Conservation (phyloP, 345 rosid species). For the Arabis hirsuta region DNA sequence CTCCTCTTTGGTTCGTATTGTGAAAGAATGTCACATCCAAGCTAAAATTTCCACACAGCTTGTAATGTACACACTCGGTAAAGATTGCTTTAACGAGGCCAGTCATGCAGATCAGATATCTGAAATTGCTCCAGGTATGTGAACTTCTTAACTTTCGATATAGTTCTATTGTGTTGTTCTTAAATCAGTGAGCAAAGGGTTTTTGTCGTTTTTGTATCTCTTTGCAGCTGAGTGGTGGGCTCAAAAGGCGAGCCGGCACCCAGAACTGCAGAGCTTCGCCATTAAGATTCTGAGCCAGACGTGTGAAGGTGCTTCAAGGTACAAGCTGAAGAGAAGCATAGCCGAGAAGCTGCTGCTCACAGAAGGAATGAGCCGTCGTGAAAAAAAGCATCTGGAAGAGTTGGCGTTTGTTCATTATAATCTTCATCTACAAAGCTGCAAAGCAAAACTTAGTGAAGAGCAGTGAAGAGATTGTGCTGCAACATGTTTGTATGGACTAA, state of each 20-base stretch:
- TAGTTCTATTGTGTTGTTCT: constrained; percentile 1
- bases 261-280: constrained; percentile 62
- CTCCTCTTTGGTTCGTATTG: constrained; percentile 49
- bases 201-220: not conserved
- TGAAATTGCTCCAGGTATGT: constrained; percentile 54
- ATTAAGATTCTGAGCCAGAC: constrained; percentile 59
- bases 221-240: constrained; percentile 65
- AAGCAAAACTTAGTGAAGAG: constrained; percentile 14
- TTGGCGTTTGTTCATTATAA: constrained; percentile 54
- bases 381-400: constrained; percentile 41
- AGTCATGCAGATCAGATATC: constrained; percentile 43
- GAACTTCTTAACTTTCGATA: constrained; percentile 1
- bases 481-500: constrained; percentile 19
- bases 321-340: constrained; percentile 51
- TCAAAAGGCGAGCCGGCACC: constrained; percentile 47
- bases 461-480: constrained; percentile 22
- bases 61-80: constrained; percentile 47
- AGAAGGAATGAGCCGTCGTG: constrained; percentile 33
- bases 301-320: constrained; percentile 57
- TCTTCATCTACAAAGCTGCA: constrained; percentile 49
- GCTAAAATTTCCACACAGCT: constrained; percentile 49
- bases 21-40: constrained; percentile 40
- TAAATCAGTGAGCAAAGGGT: not conserved
- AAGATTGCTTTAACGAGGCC: constrained; percentile 53
- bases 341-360: constrained; percentile 51